Conservation (phyloP, 129 eudicot genomes). For the Flaveria ramosissima region DNA sequence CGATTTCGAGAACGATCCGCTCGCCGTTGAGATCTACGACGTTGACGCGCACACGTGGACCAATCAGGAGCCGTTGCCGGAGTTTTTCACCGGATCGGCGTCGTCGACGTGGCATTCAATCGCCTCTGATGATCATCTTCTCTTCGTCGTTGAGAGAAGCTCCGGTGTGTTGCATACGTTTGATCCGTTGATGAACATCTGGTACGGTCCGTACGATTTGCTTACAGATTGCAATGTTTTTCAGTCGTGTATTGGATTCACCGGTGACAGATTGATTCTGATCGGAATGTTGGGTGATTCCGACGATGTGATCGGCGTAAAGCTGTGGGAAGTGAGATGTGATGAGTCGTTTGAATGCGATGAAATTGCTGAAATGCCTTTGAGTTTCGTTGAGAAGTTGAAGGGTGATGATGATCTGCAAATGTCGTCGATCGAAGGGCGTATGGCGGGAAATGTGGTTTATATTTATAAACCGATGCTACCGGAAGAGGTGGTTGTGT, state of each 20-base stretch:
- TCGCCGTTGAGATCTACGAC: slow-evolving; percentile 57
- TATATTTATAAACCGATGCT: slow-evolving; percentile 31
- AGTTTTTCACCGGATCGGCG: slow-evolving; percentile 36
- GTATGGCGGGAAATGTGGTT: slow-evolving; percentile 24
- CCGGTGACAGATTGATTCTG: slow-evolving; percentile 30
- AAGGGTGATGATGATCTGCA: slow-evolving; percentile 25
- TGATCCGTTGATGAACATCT: slow-evolving; percentile 31
- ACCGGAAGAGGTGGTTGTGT: slow-evolving; percentile 28
- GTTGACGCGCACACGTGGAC: slow-evolving; percentile 34
- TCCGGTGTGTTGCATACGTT: slow-evolving; percentile 45
- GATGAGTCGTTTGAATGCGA: slow-evolving; percentile 27
- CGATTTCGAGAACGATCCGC: slow-evolving; percentile 49
- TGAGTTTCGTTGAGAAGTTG: slow-evolving; percentile 12
- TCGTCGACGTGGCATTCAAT: slow-evolving; percentile 53
- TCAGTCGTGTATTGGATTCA: slow-evolving; percentile 34
- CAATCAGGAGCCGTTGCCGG: slow-evolving; percentile 50
- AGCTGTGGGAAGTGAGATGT: slow-evolving; percentile 35
- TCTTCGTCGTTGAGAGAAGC: slow-evolving; percentile 41
- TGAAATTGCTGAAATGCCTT: slow-evolving; percentile 43
- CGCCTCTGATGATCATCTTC: slow-evolving; percentile 31
- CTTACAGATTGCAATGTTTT: slow-evolving; percentile 33
- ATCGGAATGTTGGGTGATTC: slow-evolving; percentile 31
- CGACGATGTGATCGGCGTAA: slow-evolving; percentile 15
- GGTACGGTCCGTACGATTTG: slow-evolving; percentile 46
- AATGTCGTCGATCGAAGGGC: slow-evolving; percentile 29